Evolutionary conservation across 73 alveolate species (phyloP).

Genomic region (Tetrahymena malaccensis): DNA sequence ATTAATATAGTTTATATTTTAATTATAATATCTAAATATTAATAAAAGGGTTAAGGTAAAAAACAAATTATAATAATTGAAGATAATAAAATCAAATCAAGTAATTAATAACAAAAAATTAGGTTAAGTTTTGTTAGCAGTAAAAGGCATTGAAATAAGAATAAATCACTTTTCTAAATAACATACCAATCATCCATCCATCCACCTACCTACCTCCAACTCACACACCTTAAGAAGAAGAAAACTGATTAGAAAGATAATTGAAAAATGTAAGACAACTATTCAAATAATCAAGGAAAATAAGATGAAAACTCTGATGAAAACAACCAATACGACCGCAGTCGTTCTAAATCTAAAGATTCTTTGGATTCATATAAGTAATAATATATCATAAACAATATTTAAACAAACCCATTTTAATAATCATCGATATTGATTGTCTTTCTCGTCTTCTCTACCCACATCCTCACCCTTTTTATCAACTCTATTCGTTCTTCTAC

Average conservation of each 20-base stretch:
- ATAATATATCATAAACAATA: neutral
- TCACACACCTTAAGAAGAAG: neutral
- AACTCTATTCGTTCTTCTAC: neutral
- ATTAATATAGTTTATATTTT: neutral
- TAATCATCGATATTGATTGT: neutral
- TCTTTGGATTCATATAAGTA: neutral
- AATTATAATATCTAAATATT: neutral
- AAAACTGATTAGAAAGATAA: neutral
- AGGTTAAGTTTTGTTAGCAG: neutral
- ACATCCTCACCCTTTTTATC: neutral
- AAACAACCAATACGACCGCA: constrained; percentile 1
- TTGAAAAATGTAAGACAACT: neutral
- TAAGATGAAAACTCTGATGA: neutral
- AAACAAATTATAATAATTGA: neutral
- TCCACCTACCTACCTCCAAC: neutral
- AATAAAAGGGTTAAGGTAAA: neutral
- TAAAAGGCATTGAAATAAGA: neutral
- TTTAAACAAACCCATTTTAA: neutral
- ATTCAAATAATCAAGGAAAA: neutral
- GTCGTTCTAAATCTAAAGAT: neutral
- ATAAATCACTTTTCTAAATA: neutral
- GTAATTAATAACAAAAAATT: neutral
- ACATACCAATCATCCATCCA: neutral
- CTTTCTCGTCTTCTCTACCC: neutral
- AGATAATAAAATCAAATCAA: neutral